Conservation (phyloP, 305 asterid genomes). For the Fraxinus floribunda region DNA sequence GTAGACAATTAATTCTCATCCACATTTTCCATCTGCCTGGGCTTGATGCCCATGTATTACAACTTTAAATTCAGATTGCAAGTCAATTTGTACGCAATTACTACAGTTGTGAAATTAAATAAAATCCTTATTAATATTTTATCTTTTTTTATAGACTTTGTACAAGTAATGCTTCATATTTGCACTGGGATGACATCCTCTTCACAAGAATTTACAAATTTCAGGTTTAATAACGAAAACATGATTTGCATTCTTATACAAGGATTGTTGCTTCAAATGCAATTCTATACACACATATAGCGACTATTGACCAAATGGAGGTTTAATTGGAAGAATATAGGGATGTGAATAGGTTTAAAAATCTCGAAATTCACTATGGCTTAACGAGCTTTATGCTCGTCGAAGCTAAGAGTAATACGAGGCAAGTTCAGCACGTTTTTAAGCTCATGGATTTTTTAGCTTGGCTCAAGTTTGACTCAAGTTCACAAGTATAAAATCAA, state of each 20-base stretch:
- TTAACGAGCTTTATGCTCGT: background rate
- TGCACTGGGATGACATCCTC: background rate
- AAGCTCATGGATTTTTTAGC: background rate
- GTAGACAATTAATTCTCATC: background rate
- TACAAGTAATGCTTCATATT: background rate
- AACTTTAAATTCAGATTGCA: background rate
- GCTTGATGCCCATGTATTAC: background rate
- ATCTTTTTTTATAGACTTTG: background rate
- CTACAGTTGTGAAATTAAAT: background rate
- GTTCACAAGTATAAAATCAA: background rate
- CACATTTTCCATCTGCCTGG: background rate
- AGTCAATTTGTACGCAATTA: background rate
- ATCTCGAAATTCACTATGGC: background rate
- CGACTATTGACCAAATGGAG: background rate
- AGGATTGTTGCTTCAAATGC: background rate
- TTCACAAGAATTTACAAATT: background rate
- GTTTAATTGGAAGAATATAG: background rate
- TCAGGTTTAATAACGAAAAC: no score
- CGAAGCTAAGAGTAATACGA: background rate
- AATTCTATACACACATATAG: background rate
- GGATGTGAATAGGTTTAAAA: no score
- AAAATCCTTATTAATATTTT: background rate
- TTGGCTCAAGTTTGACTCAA: background rate
- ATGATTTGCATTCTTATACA: background rate
- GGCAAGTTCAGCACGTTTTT: background rate